These are phyloP conservation scores for Erythrophleum ivorense DNA, from an alignment of 331 rosid genomes.

Conservation along the genomic window DNA sequence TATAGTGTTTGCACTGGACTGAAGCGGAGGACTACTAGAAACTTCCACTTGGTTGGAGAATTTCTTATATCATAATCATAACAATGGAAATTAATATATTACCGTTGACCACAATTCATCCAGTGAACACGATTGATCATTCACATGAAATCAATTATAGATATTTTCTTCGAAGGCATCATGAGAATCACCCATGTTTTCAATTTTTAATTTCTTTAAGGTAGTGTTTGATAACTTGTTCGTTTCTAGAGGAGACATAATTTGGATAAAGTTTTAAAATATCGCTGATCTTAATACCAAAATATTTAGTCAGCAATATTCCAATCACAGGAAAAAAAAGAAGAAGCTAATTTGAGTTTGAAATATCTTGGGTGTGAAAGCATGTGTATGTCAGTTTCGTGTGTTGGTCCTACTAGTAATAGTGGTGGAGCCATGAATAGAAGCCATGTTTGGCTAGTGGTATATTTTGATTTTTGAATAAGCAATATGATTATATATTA, in stretches of 20 bases:
- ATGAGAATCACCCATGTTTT: not conserved
- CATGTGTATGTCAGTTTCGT: not conserved
- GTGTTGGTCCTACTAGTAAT: constrained; percentile 23
- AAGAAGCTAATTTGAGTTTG: not conserved
- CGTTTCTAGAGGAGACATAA: not conserved
- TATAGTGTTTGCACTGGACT: not conserved
- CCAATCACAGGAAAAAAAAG: not conserved
- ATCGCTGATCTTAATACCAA: too few species aligned
- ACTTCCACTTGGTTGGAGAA: not conserved
- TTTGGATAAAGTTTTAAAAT: not conserved
- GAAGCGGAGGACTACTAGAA: not conserved
- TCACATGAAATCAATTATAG: not conserved
- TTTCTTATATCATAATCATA: not conserved
- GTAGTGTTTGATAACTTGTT: not conserved
- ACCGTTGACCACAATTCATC: not conserved
- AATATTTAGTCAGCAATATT: not conserved
- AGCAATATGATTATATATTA: constrained; percentile 25
- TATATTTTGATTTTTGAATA: constrained; percentile 33
- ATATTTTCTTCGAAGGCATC: not conserved
- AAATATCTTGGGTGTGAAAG: not conserved
- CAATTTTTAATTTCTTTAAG: not conserved
- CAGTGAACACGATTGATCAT: not conserved
- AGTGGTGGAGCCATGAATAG: constrained; percentile 43
- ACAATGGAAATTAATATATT: not conserved
- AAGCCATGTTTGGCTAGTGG: constrained; percentile 23